Evolutionary conservation across 2,329 filamentous ascomycete genomes (phyloP).

Genomic region (Colletotrichum chlorophyti): DNA sequence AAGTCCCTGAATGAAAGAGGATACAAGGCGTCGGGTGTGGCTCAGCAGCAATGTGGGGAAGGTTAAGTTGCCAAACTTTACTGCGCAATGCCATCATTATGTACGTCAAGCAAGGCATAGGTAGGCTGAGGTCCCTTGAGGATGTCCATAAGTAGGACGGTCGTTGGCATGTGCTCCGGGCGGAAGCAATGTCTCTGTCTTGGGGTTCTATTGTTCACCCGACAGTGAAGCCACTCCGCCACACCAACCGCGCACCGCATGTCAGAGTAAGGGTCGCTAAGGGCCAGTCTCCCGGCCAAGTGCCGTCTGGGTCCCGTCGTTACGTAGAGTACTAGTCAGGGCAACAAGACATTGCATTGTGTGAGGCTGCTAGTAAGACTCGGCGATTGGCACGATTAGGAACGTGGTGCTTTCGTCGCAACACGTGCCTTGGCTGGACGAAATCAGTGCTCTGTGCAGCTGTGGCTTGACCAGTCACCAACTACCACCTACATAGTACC

Average conservation of each 20-base stretch:
- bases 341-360: background rate
- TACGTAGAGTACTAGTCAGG: background rate
- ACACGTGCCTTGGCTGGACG: conserved; percentile 6
- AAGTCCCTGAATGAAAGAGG: background rate
- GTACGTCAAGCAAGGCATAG: too few species aligned
- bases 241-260: background rate
- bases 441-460: too few species aligned
- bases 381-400: background rate
- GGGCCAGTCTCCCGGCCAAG: background rate
- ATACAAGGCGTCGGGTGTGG: conserved; percentile 7
- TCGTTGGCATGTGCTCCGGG: conserved; percentile 2
- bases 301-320: background rate
- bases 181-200: background rate
- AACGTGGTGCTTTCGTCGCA: background rate
- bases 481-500: too few species aligned
- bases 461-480: too few species aligned
- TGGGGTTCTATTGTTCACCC: background rate
- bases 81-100: conserved; percentile 18
- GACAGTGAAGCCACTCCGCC: too few species aligned
- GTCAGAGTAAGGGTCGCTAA: background rate
- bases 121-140: too few species aligned
- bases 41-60: conserved; percentile 9
- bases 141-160: too few species aligned
- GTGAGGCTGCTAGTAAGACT: background rate
- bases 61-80: background rate